A percentile compares a stretch with the other conserved stretches of the same genome.
Conservation (phyloP, 2,329 filamentous ascomycete species). For the Aspergillus alliaceus region DNA sequence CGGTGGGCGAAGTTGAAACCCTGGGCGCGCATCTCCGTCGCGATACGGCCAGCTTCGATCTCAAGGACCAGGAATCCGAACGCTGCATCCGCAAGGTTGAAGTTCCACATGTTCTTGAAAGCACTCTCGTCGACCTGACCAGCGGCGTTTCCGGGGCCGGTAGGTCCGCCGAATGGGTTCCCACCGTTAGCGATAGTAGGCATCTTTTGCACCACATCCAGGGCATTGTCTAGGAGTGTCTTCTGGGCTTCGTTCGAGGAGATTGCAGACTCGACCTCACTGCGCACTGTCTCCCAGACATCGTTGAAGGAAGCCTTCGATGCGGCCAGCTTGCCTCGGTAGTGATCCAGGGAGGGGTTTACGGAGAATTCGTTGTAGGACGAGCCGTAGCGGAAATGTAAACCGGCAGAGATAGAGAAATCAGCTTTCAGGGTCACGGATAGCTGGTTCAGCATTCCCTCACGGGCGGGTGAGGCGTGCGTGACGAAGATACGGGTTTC, state of each 20-base stretch:
- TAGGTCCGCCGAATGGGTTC: constrained; percentile 91
- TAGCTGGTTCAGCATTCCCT: constrained; percentile 95
- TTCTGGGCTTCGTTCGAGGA: constrained; percentile 92
- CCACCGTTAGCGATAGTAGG: constrained; percentile 90
- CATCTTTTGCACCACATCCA: constrained; percentile 98
- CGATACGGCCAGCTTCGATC: constrained; percentile 91
- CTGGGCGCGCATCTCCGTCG: constrained; percentile 97
- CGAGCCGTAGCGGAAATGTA: constrained; percentile 97
- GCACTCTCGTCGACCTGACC: constrained; percentile 97
- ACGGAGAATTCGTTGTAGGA: constrained; percentile 99
- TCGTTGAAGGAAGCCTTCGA: constrained; percentile 99
- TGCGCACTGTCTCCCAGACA: constrained; percentile 98
- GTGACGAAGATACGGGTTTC: constrained; percentile 97
- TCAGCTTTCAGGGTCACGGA: constrained; percentile 97
- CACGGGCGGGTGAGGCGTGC: constrained; percentile 91
- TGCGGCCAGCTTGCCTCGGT: constrained; percentile 94
- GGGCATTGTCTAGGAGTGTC: constrained; percentile 83
- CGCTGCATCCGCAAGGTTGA: constrained; percentile 94
- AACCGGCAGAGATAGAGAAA: constrained; percentile 94
- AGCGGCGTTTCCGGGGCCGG: constrained; percentile 66
- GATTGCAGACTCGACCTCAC: constrained; percentile 92
- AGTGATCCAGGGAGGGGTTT: constrained; percentile 96
- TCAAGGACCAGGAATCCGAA: constrained; percentile 96
- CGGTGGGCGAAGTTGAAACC: constrained; percentile 99
- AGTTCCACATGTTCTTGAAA: constrained; percentile 99